These are phyloP conservation scores for Zygoascus hellenicus DNA, from an alignment of 1,139 yeast genomes.

Conservation along the genomic window DNA sequence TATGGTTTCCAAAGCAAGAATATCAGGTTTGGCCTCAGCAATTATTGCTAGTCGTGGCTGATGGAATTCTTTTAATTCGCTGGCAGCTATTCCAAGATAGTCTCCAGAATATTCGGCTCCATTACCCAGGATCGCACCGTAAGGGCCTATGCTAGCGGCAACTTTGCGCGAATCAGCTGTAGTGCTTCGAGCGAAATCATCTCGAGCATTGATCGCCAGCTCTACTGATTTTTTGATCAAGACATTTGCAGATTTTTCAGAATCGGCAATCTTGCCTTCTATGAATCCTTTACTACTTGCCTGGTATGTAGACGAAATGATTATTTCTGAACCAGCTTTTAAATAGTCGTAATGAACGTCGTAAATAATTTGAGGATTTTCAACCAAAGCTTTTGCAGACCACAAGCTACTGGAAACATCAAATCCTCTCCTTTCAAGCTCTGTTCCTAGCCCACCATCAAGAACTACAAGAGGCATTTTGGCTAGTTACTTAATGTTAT, in stretches of 20 bases:
- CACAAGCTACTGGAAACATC: conserved; percentile 44
- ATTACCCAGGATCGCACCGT: conserved; percentile 58
- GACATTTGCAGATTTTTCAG: conserved; percentile 31
- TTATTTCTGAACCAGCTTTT: conserved; percentile 49
- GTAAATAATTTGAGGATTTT: conserved; percentile 44
- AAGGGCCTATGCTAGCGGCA: conserved; percentile 68
- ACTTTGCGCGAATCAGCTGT: conserved; percentile 25
- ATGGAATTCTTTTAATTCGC: conserved; percentile 44
- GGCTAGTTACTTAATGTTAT: neutral
- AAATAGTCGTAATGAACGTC: conserved; percentile 49
- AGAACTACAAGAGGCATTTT: conserved; percentile 25
- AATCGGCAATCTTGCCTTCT: conserved; percentile 29
- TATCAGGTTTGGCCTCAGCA: conserved; percentile 41
- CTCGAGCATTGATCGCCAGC: conserved; percentile 30
- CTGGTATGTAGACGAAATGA: conserved; percentile 61
- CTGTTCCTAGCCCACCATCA: conserved; percentile 46
- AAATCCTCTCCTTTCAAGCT: conserved; percentile 37
- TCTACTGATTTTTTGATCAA: conserved; percentile 30
- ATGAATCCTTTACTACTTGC: conserved; percentile 42
- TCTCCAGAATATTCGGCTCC: conserved; percentile 68
- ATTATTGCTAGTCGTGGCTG: conserved; percentile 42
- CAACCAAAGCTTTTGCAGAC: conserved; percentile 53
- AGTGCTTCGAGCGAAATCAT: conserved; percentile 9
- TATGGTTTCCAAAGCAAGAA: conserved; percentile 60
- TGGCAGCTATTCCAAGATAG: conserved; percentile 36